phyloP scores from a whole-genome alignment of 768 basidiomycete genomes.

The Tulasnella sp. region DNA sequence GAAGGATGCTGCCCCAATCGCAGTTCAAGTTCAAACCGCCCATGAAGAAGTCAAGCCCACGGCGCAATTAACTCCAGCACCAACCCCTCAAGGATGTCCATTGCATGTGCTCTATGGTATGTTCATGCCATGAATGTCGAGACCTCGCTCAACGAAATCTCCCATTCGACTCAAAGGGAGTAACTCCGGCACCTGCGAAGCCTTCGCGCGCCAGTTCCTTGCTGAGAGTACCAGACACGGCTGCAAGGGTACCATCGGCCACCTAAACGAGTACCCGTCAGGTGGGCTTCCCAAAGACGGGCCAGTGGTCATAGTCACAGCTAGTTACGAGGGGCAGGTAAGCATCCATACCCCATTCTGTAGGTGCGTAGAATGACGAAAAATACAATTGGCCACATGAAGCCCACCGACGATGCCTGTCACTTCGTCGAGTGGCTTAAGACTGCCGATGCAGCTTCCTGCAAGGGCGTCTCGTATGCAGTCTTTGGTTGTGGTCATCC shows the following conservation, averaged over 20 bases:
- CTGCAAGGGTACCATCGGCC: constrained; percentile 27
- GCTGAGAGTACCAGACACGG: constrained; percentile 26
- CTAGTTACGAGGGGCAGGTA: constrained; percentile 36
- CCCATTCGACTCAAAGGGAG: too few species aligned
- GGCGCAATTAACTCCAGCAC: too few species aligned
- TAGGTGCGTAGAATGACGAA: constrained; percentile 26
- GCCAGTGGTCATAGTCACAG: constrained; percentile 36
- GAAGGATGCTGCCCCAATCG: constrained; percentile 11
- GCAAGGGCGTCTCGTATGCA: constrained; percentile 30
- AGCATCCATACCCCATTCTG: constrained; percentile 11
- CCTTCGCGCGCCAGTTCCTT: constrained; percentile 31
- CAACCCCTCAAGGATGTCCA: not conserved
- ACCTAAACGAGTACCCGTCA: constrained; percentile 30
- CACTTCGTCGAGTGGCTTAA: constrained; percentile 36
- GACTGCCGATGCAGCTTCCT: constrained; percentile 22
- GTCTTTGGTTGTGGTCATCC: constrained; percentile 42
- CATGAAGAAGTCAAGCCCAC: too few species aligned
- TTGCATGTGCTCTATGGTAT: too few species aligned
- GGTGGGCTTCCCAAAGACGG: constrained; percentile 30
- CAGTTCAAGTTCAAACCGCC: too few species aligned
- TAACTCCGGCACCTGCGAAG: constrained; percentile 40
- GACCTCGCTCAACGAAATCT: not conserved
- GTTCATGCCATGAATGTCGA: too few species aligned
- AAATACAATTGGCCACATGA: too few species aligned
- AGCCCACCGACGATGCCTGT: constrained; percentile 38